Evolutionary conservation across 208 protist species (phyloP).

Genomic region (Leishmania major): DNA sequence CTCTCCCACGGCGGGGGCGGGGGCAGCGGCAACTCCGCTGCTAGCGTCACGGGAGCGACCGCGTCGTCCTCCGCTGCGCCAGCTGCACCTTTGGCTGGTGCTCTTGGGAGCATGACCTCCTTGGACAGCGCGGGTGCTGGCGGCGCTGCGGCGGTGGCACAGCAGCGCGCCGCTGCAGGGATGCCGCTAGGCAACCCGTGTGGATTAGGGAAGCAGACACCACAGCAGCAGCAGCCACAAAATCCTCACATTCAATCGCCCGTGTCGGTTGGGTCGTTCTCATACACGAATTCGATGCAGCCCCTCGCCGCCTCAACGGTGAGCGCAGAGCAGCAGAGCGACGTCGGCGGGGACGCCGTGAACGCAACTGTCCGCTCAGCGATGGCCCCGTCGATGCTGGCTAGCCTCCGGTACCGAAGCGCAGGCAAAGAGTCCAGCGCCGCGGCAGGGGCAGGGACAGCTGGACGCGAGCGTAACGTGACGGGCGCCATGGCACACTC

Average conservation of each 20-base stretch:
- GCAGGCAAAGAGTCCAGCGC: background rate
- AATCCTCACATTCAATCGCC: background rate
- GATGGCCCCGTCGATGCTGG: background rate
- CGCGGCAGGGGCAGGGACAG: background rate
- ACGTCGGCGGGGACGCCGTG: background rate
- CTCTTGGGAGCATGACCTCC: background rate
- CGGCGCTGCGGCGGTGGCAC: background rate
- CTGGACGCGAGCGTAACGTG: slow-evolving; percentile 12
- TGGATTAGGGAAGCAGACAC: background rate
- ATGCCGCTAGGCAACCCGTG: background rate
- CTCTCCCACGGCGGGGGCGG: slow-evolving; percentile 29
- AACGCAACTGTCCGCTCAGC: background rate
- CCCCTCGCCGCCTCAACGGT: background rate
- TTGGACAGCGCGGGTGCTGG: background rate
- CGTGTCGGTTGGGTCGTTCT: background rate
- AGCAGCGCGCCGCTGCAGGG: background rate
- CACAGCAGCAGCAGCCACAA: background rate
- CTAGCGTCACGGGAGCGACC: background rate
- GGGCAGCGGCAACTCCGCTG: background rate
- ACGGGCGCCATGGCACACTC: slow-evolving; percentile 3
- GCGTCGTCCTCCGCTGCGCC: background rate
- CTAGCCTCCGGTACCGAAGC: background rate
- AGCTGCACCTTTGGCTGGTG: background rate
- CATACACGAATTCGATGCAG: background rate
- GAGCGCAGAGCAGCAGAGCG: background rate